These are phyloP conservation scores for Crinitomyces ghanaensis DNA, from an alignment of 805 yeast species.

Conservation along the genomic window DNA sequence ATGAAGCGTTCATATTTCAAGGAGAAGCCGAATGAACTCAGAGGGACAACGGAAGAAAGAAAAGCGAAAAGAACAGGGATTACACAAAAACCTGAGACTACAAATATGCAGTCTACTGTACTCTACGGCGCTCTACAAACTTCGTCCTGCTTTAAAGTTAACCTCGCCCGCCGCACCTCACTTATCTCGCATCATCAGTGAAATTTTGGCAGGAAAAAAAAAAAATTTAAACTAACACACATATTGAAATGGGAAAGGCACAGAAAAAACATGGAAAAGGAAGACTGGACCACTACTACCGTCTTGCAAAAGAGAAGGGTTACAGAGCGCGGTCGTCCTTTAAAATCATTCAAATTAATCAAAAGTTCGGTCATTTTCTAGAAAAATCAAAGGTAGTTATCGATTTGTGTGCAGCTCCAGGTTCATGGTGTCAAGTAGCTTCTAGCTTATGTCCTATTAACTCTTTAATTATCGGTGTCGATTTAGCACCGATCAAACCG, in stretches of 20 bases:
- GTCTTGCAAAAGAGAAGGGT: constrained; percentile 93
- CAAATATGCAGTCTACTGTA: too few species aligned
- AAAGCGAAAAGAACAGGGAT: too few species aligned
- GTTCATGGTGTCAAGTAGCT: constrained; percentile 99
- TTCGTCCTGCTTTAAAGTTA: too few species aligned
- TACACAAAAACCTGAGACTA: too few species aligned
- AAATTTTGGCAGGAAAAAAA: too few species aligned
- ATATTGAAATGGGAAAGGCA: constrained; percentile 73
- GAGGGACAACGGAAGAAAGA: too few species aligned
- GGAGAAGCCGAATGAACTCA: too few species aligned
- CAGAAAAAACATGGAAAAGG: constrained; percentile 96
- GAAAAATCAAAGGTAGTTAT: constrained; percentile 93
- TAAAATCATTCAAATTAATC: constrained; percentile 88
- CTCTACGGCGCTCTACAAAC: too few species aligned
- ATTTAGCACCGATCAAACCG: constrained; percentile 94
- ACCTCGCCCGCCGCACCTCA: too few species aligned
- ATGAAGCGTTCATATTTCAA: too few species aligned
- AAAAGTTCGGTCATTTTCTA: constrained; percentile 89
- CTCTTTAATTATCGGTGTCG: constrained; percentile 95
- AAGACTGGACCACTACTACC: constrained; percentile 96
- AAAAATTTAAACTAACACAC: too few species aligned
- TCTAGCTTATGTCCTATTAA: constrained; percentile 85
- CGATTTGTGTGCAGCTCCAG: constrained; percentile 98
- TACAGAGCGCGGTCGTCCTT: constrained; percentile 98
- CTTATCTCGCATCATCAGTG: too few species aligned